A percentile compares a stretch with the other conserved stretches of the same genome.
Conservation (phyloP, 1,284 basidiomycete species). For the Sporisorium scitamineum region DNA sequence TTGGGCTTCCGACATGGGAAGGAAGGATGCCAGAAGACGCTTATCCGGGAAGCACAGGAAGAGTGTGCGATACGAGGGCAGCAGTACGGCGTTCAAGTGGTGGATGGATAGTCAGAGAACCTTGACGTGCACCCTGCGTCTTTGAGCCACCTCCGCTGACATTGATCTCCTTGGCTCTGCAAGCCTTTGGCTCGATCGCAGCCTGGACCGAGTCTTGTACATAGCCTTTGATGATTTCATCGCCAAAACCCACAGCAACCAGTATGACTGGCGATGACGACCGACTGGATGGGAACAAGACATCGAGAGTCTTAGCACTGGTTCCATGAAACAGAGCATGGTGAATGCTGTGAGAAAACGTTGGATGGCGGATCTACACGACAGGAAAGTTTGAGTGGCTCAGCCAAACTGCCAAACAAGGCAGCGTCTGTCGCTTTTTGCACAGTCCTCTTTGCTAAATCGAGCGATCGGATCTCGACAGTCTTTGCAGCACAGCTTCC, state of each 20-base stretch:
- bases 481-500: background rate
- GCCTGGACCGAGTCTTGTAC: background rate
- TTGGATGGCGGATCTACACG: slow-evolving; percentile 16
- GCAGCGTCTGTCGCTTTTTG: background rate
- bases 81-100: slow-evolving; percentile 16
- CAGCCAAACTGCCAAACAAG: slow-evolving; percentile 18
- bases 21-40: no score
- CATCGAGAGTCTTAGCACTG: no score
- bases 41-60: background rate
- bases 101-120: slow-evolving; percentile 44
- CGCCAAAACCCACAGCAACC: no score
- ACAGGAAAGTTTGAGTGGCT: background rate
- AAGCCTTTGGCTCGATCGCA: background rate
- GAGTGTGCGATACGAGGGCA: no score
- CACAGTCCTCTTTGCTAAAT: background rate
- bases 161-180: background rate
- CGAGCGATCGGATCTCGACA: background rate
- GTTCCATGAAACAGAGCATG: no score
- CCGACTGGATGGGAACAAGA: no score
- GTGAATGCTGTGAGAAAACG: slow-evolving; percentile 3
- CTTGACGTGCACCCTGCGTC: slow-evolving; percentile 25
- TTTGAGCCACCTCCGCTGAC: background rate
- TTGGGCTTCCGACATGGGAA: no score
- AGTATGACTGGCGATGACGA: no score
- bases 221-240: background rate